A percentile compares a stretch with the other conserved stretches of the same genome.
These are phyloP conservation scores for Saturnispora mendoncae DNA, from an alignment of 805 yeast genomes.

Conservation along the genomic window DNA sequence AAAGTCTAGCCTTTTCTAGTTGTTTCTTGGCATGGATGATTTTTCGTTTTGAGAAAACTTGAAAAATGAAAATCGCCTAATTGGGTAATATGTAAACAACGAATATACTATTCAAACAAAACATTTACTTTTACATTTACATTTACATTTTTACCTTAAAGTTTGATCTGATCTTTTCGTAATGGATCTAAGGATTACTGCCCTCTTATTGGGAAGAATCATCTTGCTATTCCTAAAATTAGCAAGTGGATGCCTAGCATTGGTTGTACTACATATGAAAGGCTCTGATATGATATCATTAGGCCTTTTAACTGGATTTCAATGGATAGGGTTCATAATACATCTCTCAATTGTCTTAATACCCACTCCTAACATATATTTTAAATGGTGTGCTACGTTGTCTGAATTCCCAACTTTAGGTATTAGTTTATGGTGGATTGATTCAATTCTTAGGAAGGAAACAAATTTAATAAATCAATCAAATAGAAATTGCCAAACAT, in stretches of 20 bases:
- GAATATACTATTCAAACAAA: not conserved
- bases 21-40: too few relatives aligned
- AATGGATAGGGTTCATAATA: not conserved
- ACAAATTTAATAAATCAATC: not conserved
- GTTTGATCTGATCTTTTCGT: not conserved
- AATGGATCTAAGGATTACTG: not conserved
- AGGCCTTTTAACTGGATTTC: not conserved
- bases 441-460: not conserved
- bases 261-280: not conserved
- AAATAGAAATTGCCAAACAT: not conserved
- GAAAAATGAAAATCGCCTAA: conserved; percentile 1
- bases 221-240: not conserved
- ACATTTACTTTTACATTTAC: too few relatives aligned
- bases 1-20: too few relatives aligned
- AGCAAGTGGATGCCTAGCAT: not conserved
- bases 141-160: too few relatives aligned
- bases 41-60: too few relatives aligned
- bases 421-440: not conserved
- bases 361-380: not conserved
- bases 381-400: not conserved
- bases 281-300: not conserved
- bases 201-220: not conserved
- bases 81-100: conserved; percentile 5
- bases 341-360: too few relatives aligned
- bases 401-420: not conserved